These are phyloP conservation scores for Farysia itapuensis DNA, from an alignment of 1,284 basidiomycete genomes.

Conservation along the genomic window DNA sequence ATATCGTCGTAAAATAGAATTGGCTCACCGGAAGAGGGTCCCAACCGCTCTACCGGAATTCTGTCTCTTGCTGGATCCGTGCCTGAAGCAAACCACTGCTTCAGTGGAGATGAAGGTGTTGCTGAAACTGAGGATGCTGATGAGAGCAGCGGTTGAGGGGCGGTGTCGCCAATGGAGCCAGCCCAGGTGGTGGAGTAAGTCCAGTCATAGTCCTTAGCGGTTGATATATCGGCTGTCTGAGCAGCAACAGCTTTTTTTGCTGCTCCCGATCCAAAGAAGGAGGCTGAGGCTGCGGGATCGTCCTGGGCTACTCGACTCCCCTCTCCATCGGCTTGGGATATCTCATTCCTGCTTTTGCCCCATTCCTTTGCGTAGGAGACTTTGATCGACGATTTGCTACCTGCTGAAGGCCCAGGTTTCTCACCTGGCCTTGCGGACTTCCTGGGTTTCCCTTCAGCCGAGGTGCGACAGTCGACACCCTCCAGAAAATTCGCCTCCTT, in stretches of 20 bases:
- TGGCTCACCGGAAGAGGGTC: conserved; percentile 50
- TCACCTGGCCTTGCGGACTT: conserved; percentile 2
- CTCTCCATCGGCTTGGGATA: neutral
- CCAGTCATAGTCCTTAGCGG: conserved; percentile 76
- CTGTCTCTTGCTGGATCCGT: conserved; percentile 48
- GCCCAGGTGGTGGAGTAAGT: conserved; percentile 89
- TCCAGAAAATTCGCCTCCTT: conserved; percentile 66
- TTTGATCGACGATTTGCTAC: conserved; percentile 68
- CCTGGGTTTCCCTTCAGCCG: neutral
- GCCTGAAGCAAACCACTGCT: conserved; percentile 25
- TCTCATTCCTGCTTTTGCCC: conserved; percentile 76
- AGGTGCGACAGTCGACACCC: conserved; percentile 62
- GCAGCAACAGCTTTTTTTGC: conserved; percentile 14
- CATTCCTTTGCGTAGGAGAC: conserved; percentile 93
- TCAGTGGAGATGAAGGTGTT: neutral
- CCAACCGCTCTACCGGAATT: conserved; percentile 54
- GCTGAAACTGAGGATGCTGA: neutral
- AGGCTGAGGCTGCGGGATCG: neutral
- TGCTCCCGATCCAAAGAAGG: conserved; percentile 27
- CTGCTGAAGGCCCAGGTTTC: conserved; percentile 37
- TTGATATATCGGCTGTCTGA: conserved; percentile 16
- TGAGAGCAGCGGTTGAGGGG: conserved; percentile 9
- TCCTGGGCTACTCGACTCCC: neutral
- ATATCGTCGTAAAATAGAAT: conserved; percentile 59
- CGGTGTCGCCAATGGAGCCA: conserved; percentile 64